Evolutionary conservation across 169 alveolate genomes (phyloP).

Genomic region (Plasmodium chabaudi): DNA sequence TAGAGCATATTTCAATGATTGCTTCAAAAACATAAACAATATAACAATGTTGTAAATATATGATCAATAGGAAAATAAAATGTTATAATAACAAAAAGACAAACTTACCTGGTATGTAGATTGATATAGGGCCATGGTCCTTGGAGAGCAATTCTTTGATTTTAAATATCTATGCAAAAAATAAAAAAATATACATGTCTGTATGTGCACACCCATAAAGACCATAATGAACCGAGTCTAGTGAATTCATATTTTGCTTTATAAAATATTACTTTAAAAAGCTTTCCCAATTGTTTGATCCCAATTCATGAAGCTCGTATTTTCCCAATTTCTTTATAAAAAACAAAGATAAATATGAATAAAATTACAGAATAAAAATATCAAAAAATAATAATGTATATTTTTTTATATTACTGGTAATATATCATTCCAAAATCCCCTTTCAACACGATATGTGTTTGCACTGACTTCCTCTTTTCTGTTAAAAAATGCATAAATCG

Average conservation of each 20-base stretch:
- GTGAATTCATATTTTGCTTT: neutral
- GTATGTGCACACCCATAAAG: neutral
- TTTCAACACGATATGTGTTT: constrained; percentile 56
- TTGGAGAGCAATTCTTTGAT: constrained; percentile 78
- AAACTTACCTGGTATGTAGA: constrained; percentile 78
- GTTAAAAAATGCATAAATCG: constrained; percentile 8
- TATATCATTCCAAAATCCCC: constrained; percentile 68
- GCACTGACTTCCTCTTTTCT: constrained; percentile 73
- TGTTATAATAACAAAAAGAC: neutral
- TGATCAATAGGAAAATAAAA: neutral
- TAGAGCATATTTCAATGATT: constrained; percentile 80
- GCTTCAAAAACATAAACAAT: constrained; percentile 45
- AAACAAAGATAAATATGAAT: constrained; percentile 12
- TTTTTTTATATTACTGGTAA: constrained; percentile 23
- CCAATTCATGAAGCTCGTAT: constrained; percentile 65
- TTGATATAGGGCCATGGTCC: constrained; percentile 83
- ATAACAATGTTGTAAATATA: constrained; percentile 1
- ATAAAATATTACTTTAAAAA: constrained; percentile 52
- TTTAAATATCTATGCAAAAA: constrained; percentile 69
- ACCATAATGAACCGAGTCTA: neutral
- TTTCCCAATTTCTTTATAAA: constrained; percentile 54
- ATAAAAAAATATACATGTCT: constrained; percentile 4
- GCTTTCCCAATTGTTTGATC: constrained; percentile 62
- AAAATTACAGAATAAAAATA: constrained; percentile 18
- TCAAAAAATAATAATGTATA: neutral